phyloP scores from a whole-genome alignment of 2,329 filamentous ascomycete genomes.

The Colletotrichum spaethianum region DNA sequence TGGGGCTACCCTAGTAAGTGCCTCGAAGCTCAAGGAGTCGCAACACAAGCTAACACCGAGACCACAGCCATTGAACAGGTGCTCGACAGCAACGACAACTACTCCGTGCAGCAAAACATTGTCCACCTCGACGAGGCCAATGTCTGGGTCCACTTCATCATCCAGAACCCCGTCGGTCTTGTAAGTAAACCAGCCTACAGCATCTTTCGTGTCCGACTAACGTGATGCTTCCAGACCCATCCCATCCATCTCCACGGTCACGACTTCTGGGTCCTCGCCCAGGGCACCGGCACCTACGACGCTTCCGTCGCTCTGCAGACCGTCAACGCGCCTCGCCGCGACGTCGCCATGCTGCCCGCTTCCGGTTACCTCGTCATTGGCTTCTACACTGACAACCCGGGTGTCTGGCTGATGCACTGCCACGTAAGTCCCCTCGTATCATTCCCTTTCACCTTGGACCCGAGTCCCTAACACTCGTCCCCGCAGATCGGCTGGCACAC shows the following conservation, averaged over 20 bases:
- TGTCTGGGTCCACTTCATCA: conserved; percentile 51
- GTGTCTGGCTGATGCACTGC: conserved; percentile 65
- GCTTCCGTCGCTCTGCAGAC: conserved; percentile 42
- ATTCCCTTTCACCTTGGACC: neutral
- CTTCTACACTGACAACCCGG: conserved; percentile 64
- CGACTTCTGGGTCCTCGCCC: conserved; percentile 52
- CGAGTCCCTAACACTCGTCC: neutral
- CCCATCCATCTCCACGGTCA: conserved; percentile 66
- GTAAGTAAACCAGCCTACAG: neutral
- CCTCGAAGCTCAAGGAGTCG: neutral
- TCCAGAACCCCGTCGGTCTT: conserved; percentile 48
- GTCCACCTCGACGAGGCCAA: conserved; percentile 43
- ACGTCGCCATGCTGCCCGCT: conserved; percentile 63
- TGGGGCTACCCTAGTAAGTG: conserved; percentile 59
- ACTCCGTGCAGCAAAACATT: conserved; percentile 45
- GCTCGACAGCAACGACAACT: conserved; percentile 38
- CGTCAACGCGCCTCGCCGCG: conserved; percentile 65
- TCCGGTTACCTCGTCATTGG: conserved; percentile 64
- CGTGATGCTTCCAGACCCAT: conserved; percentile 48
- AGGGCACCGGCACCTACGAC: conserved; percentile 42
- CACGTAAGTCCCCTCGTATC: conserved; percentile 47
- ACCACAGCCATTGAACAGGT: conserved; percentile 41
- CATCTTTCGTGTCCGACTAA: neutral
- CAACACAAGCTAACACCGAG: neutral
- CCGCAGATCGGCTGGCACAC: conserved; percentile 43